A percentile compares a stretch with the other conserved stretches of the same genome.
Conservation (phyloP, 148 eudicot species). For the Chenopodium quinoa region DNA sequence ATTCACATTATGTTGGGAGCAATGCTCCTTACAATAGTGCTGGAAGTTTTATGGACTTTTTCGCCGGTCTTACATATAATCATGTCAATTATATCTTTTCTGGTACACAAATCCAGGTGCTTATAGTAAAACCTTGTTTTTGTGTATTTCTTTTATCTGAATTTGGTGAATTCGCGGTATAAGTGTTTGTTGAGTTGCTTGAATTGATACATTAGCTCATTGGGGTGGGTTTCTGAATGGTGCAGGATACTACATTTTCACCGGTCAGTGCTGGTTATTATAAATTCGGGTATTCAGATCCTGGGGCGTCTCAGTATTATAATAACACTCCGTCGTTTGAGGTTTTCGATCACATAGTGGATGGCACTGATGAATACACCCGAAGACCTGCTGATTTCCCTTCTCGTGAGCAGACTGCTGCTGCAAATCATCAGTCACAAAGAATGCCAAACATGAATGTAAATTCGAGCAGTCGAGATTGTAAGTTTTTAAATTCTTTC, state of each 20-base stretch:
- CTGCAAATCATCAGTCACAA: constrained; percentile 45
- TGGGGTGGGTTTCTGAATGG: constrained; percentile 7
- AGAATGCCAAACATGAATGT: constrained; percentile 37
- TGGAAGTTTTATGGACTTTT: constrained; percentile 86
- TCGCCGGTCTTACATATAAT: constrained; percentile 88
- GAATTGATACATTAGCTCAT: not conserved
- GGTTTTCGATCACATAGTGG: constrained; percentile 40
- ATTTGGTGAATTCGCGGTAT: not conserved
- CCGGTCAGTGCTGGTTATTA: constrained; percentile 54
- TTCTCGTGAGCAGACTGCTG: constrained; percentile 42
- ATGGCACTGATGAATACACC: constrained; percentile 41
- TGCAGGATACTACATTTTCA: constrained; percentile 73
- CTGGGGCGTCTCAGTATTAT: constrained; percentile 64
- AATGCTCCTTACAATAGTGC: constrained; percentile 60
- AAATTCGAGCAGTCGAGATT: constrained; percentile 45
- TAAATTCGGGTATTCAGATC: constrained; percentile 82
- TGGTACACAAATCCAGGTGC: constrained; percentile 71
- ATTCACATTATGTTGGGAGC: constrained; percentile 46
- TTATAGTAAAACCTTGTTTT: not conserved
- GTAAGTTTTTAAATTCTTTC: constrained; percentile 49
- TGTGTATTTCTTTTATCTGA: not conserved
- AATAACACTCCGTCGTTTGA: constrained; percentile 49
- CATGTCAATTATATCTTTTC: constrained; percentile 93
- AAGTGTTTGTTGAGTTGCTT: not conserved
- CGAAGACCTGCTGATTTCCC: constrained; percentile 47